Percentiles rank a stretch among this genome's conserved stretches.
Evolutionary conservation across 352 stramenopile genomes (phyloP).

Genomic region (Phytopythium cucurbitacearum): DNA sequence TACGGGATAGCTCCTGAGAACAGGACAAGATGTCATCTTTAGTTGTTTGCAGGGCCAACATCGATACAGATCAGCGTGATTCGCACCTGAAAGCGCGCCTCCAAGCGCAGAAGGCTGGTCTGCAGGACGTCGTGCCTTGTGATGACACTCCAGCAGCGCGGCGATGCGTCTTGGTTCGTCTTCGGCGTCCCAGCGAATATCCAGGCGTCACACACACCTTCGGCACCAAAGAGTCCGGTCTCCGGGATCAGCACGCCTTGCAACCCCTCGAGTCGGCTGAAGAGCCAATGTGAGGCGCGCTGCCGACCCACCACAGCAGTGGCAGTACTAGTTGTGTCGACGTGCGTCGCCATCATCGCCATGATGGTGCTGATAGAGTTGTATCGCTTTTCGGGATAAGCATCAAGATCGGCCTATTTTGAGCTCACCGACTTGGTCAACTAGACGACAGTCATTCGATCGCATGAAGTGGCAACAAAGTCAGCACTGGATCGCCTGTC

Average conservation of each 20-base stretch:
- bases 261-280: constrained; percentile 18
- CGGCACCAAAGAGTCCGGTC: constrained; percentile 33
- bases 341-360: too few species aligned
- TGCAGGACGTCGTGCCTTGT: constrained; percentile 15
- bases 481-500: too few species aligned
- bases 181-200: constrained; percentile 8
- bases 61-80: background rate
- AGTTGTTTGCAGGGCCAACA: too few species aligned
- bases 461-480: too few species aligned
- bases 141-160: background rate
- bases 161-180: constrained; percentile 5
- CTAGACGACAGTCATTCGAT: too few species aligned
- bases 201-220: constrained; percentile 38
- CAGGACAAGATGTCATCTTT: too few species aligned
- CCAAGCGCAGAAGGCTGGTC: constrained; percentile 32
- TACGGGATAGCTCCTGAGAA: constrained; percentile 9
- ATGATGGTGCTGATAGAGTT: too few species aligned
- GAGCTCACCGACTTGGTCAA: too few species aligned
- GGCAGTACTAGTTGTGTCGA: too few species aligned
- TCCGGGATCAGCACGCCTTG: constrained; percentile 23
- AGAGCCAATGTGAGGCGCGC: constrained; percentile 28
- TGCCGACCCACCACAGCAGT: constrained; percentile 6
- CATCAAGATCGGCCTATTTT: too few species aligned
- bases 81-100: constrained; percentile 29
- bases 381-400: too few species aligned